phyloP scores from a whole-genome alignment of 225 moss, liverwort and hornwort genomes.

The Pseudisothecium myosuroides region DNA sequence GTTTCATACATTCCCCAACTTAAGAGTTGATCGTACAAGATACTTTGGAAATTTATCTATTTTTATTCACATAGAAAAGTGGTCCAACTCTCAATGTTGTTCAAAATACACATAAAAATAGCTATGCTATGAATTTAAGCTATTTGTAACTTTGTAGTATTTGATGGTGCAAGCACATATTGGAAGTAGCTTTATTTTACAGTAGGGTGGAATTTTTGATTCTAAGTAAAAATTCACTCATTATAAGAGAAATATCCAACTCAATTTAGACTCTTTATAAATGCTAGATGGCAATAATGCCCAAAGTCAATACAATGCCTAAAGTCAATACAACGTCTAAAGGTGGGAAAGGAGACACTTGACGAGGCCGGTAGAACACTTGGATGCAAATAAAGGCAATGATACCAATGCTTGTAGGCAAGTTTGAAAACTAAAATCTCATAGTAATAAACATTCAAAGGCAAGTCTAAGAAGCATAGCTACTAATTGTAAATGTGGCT shows the following conservation, averaged over 20 bases:
- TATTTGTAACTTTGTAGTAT: not conserved
- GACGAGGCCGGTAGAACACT: rapidly evolving
- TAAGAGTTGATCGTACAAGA: not conserved
- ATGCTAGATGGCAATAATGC: rapidly evolving
- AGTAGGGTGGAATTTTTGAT: not conserved
- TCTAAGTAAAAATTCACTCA: not conserved
- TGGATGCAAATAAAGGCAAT: not conserved
- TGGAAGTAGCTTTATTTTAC: not conserved
- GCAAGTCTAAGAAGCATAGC: not conserved
- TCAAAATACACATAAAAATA: not conserved
- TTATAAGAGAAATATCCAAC: rapidly evolving
- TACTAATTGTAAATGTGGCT: not conserved
- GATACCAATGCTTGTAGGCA: not conserved
- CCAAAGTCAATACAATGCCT: rapidly evolving
- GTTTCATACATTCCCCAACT: not conserved
- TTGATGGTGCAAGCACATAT: not conserved
- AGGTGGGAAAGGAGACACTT: not conserved
- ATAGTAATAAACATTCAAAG: rapidly evolving
- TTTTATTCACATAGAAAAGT: not conserved
- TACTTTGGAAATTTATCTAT: not conserved
- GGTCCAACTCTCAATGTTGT: not conserved
- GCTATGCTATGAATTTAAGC: not conserved
- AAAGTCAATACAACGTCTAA: too few relatives aligned
- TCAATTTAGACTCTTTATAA: not conserved
- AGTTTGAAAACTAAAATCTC: rapidly evolving